Evolutionary conservation across 371 early-diverging fungal species (phyloP).

Genomic region (Apophysomyces ossiformis): DNA sequence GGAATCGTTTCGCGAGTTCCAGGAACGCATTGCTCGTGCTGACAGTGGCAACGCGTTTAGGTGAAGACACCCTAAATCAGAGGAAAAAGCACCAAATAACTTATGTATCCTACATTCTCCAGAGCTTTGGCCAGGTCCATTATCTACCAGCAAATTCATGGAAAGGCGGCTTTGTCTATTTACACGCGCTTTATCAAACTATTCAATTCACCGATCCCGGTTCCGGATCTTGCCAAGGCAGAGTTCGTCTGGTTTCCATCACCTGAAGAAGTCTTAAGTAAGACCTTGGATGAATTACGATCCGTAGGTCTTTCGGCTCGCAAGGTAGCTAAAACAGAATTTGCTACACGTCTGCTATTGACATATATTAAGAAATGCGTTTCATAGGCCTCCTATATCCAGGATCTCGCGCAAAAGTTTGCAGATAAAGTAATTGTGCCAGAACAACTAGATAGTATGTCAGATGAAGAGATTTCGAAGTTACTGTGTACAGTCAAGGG

Average conservation of each 20-base stretch:
- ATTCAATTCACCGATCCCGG: slow-evolving; percentile 33
- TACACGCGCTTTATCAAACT: slow-evolving; percentile 40
- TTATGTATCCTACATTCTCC: neutral
- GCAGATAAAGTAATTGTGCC: slow-evolving; percentile 42
- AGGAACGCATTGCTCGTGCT: slow-evolving; percentile 14
- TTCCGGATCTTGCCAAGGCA: slow-evolving; percentile 18
- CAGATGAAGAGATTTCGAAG: slow-evolving; percentile 48
- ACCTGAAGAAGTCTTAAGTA: slow-evolving; percentile 39
- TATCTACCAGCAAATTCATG: slow-evolving; percentile 61
- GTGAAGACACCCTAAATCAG: slow-evolving; percentile 13
- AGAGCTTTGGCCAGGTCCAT: slow-evolving; percentile 45
- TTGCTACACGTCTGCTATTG: neutral
- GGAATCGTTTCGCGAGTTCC: slow-evolving; percentile 18
- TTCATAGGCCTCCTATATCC: slow-evolving; percentile 47
- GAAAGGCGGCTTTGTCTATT: slow-evolving; percentile 54
- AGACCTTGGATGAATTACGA: slow-evolving; percentile 34
- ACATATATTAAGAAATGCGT: neutral
- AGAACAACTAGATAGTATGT: slow-evolving; percentile 39
- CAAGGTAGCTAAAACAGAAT: slow-evolving; percentile 23
- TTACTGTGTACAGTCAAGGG: slow-evolving; percentile 54
- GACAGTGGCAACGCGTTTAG: slow-evolving; percentile 31
- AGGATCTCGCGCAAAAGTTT: slow-evolving; percentile 52
- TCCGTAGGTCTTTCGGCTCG: slow-evolving; percentile 53
- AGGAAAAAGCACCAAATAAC: neutral
- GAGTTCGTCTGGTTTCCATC: slow-evolving; percentile 45